phyloP scores from a whole-genome alignment of 768 basidiomycete species.

The Suillus luteus region DNA sequence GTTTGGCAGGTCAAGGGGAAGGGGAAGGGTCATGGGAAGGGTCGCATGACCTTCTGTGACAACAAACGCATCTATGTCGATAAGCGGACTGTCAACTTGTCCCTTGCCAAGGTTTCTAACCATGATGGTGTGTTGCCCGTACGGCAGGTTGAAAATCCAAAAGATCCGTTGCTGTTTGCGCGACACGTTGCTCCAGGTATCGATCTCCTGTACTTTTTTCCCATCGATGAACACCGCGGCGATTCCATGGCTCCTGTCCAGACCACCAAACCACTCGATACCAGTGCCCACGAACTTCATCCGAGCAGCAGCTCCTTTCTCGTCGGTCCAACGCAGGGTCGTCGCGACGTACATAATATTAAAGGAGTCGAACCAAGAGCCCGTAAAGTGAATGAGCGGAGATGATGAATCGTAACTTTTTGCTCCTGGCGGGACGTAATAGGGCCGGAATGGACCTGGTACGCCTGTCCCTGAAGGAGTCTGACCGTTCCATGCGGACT shows the following conservation, averaged over 20 bases:
- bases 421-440: conserved; percentile 73
- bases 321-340: conserved; percentile 51
- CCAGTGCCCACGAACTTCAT: conserved; percentile 74
- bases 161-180: conserved; percentile 64
- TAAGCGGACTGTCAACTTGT: conserved; percentile 37
- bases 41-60: conserved; percentile 49
- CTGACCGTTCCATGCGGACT: conserved; percentile 73
- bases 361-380: conserved; percentile 57
- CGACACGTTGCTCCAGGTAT: conserved; percentile 42
- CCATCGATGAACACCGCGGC: conserved; percentile 64
- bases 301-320: conserved; percentile 48
- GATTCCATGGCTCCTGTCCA: conserved; percentile 53
- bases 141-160: conserved; percentile 55
- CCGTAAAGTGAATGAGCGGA: conserved; percentile 62
- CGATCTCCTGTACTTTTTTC: conserved; percentile 42
- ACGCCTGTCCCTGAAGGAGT: conserved; percentile 48
- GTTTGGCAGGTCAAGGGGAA: conserved; percentile 2
- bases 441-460: conserved; percentile 57
- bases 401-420: conserved; percentile 72
- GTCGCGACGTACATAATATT: conserved; percentile 53
- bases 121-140: conserved; percentile 60
- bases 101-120: conserved; percentile 57
- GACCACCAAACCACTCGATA: conserved; percentile 76
- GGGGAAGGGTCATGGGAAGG: neutral
- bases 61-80: conserved; percentile 68